Evolutionary conservation across 805 yeast genomes (phyloP), one percentile per base, ranked within the genome.

Genomic region (Wilhelminamyces savonicus): DNA sequence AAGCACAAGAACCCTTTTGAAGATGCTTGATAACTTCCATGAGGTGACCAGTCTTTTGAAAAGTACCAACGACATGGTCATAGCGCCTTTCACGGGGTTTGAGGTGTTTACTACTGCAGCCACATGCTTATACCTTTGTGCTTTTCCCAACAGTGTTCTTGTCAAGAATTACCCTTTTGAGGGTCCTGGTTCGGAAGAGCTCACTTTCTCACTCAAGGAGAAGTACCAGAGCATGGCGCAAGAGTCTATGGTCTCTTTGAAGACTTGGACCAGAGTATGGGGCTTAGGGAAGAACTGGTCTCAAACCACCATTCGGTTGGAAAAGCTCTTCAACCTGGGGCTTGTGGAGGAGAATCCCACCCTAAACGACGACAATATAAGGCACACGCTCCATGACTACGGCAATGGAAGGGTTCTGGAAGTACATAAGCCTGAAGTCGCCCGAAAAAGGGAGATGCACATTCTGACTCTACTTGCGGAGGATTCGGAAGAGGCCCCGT

Each of bases 61-160:
- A 3, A 38, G 38, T 2, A 33, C 40, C 5, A 40, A 48, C 26
- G 33, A 43, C 25, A 54, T 59, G 56, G 56, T 57, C 4, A 41
- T 54, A 16, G 61, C 64, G 1, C 66, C 66, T 5, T 59, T 59
- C 32, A 57, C 65, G 4, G 59, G 61, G 6, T 57, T 59, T 32
- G 55, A 59, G 35, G 46, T 57, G 5, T 59, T 56, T 40, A 57
- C 66, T 2, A 42, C 49, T 17, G 56, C 61, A 3, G 58, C 56
- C 13, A 59, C 64, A 1, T 42, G 57, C 16, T 41, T 57, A 19
- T 57, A 54, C 20, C 41, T 58, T 18, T 35, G 52, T 14, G 46
- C 54, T 0, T 52, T 55, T 33, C 56, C 63, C 2, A 26, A 34
- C 8, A 37, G 39, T 12, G 32, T 51, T 10, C 27, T 48, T n/a